Evolutionary conservation across 2,329 filamentous ascomycete genomes (phyloP), one percentile per base, ranked within the genome.

Genomic region (Sporothrix humicola): DNA sequence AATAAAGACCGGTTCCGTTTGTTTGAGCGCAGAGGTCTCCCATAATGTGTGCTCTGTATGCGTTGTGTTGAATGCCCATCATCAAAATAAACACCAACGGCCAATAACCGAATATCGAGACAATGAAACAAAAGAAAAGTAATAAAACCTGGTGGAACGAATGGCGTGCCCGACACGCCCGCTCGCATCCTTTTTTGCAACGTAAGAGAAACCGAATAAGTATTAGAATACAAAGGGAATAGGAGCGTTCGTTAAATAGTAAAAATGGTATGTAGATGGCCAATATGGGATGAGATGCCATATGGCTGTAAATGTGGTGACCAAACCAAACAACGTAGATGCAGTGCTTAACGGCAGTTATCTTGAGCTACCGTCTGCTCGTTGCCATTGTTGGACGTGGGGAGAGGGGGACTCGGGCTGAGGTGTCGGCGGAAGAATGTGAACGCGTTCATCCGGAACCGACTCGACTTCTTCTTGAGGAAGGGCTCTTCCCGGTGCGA

Each of bases 361-460:
- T 69, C 66, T 69, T 69, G 66, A 4, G n/a, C 48, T 37, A 50
- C 17, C 26, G 48, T 4, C 3, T 52, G 46, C 46, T 54, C 66
- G 17, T 10, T n/a, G 48, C n/a, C 46, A 20, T 48, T 69, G 48
- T 54, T 54, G 17, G 65, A 42, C 12, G 66, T 78, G 37, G 80
- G 78, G 72, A 79, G 75, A 7, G 79, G 80, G 52, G 81, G 81
- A 74, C 81, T 81, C 12, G 82, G 78, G 56, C 80, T 81, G 79
- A 87, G 88, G 77, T 88, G 85, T 72, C 86, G 84, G 77, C 86
- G 83, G 77, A 89, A 88, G 76, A 88, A 86, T 5, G 85, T 85
- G 73, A 89, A 84, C 59, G 87, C 86, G 76, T 89, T 91, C 84
- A 91, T 89, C 75, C 87, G 84, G 77, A 91, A 91, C 56, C 89